Base-by-base conservation (phyloP, 257 asterid genomes). In the Gynochthodes officinalis region DNA sequence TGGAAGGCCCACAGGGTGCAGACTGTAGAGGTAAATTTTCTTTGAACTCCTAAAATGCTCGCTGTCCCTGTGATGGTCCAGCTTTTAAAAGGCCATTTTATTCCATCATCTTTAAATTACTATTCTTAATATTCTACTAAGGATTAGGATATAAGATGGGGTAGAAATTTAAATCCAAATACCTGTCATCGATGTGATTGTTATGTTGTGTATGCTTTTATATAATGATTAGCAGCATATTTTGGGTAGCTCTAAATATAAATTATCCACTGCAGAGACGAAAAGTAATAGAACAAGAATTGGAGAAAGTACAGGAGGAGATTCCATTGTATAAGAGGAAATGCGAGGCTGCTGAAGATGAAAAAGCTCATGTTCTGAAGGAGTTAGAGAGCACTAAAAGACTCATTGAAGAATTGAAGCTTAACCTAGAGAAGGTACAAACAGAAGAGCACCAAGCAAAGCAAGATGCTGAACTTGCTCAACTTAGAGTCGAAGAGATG, bases 1-100 rank as follows among this genome's bases (percentile, higher is more conserved):
- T 95, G 99, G 99, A 95, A 95, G 82, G 99, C 99, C 66, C 97
- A 95, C 78, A 88, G 91, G 25, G 83, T 82, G 59, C 97, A 90
- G 79, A 86, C 98, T 11, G 87, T 88, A 70, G 98, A 95, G 97
- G 99, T 95, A 85, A 73, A 65, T 8, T 59, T 40, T 64, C 63
- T 57, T 60, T 35, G 59, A 18, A 40, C 57, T 73, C 70, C 27
- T 27, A 21, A 43, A 27, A 59, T 49, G 19, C 37, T 21, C 6
- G 54, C 58, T 28, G 18, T 62, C 19, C 49, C n/a, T 60, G 28
- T 1, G 5, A n/a, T 14, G 13, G 19, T 63, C 42, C 40, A 73
- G 33, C 39, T 53, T 42, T 37, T 40, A 40, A 40, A 48, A 19
- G 39, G 35, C 53, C 27, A 6, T 28, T 4, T 28, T 30, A 5